These are phyloP conservation scores for Arthrobotrys megalospora DNA, from an alignment of 2,329 filamentous ascomycete genomes.

Conservation along the genomic window DNA sequence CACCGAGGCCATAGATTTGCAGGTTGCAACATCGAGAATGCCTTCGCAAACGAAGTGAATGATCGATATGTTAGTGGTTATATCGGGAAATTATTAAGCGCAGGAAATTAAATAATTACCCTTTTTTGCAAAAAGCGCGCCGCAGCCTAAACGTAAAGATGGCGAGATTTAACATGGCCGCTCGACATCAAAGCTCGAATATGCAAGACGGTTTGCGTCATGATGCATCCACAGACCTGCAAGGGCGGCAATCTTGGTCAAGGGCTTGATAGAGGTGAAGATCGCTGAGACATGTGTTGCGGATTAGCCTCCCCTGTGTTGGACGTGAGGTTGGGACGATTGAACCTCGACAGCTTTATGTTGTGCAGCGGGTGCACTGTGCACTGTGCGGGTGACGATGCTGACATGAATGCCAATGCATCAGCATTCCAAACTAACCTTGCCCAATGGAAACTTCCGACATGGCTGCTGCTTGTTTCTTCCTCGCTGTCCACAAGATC, in stretches of 20 bases:
- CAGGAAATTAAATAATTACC: slow-evolving; percentile 57
- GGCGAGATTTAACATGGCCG: slow-evolving; percentile 43
- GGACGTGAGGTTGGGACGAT: slow-evolving; percentile 28
- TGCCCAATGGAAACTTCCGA: slow-evolving; percentile 59
- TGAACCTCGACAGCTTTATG: slow-evolving; percentile 24
- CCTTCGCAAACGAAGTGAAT: slow-evolving; percentile 55
- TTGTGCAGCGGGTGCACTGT: slow-evolving; percentile 30
- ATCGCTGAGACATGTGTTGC: slow-evolving; percentile 61
- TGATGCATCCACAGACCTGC: slow-evolving; percentile 50
- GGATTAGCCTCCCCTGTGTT: slow-evolving; percentile 28
- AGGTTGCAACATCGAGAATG: slow-evolving; percentile 63
- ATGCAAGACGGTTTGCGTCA: slow-evolving; percentile 47
- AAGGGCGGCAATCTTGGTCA: slow-evolving; percentile 64
- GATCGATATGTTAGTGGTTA: slow-evolving; percentile 42
- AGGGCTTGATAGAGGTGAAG: slow-evolving; percentile 64
- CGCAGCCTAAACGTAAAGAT: slow-evolving; percentile 56
- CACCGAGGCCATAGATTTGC: slow-evolving; percentile 64
- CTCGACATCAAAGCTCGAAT: not conserved
- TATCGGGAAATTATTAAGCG: slow-evolving; percentile 44
- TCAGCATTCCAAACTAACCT: slow-evolving; percentile 60
- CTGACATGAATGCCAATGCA: slow-evolving; percentile 29
- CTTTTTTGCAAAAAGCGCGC: slow-evolving; percentile 63
- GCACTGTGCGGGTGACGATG: slow-evolving; percentile 34
- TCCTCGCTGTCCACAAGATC: slow-evolving; percentile 25
- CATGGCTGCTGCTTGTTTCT: slow-evolving; percentile 33